Percentiles rank a stretch among this genome's conserved stretches.
phyloP scores from a whole-genome alignment of 495 filamentous ascomycete genomes.

The Xylaria cubensis region DNA sequence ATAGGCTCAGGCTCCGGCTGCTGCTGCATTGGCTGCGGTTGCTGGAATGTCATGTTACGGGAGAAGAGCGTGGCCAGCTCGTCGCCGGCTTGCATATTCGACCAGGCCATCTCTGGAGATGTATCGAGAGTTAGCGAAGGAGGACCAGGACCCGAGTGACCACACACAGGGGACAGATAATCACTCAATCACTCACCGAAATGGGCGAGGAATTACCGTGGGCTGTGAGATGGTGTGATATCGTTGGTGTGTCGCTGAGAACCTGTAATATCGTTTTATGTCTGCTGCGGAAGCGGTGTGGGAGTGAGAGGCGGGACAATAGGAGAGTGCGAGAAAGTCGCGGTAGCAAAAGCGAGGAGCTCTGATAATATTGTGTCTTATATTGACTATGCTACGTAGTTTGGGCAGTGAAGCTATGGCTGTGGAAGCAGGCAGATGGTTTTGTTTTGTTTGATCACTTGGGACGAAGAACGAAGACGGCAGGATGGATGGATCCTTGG shows the following conservation, averaged over 20 bases:
- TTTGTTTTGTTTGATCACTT: background rate
- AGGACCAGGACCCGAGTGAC: background rate
- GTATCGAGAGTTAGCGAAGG: background rate
- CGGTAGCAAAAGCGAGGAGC: slow-evolving; percentile 40
- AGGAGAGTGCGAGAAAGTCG: slow-evolving; percentile 28
- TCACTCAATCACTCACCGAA: slow-evolving; percentile 36
- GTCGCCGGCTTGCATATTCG: slow-evolving; percentile 61
- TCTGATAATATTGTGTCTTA: slow-evolving; percentile 53
- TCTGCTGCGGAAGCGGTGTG: slow-evolving; percentile 30
- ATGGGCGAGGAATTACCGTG: background rate
- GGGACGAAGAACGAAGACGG: background rate
- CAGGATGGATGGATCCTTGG: slow-evolving; percentile 1
- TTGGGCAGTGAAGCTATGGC: slow-evolving; percentile 30
- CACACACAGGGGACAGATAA: background rate
- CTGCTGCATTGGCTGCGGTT: slow-evolving; percentile 45
- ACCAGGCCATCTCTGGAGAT: slow-evolving; percentile 40
- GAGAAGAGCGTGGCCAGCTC: slow-evolving; percentile 73
- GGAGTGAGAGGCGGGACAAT: slow-evolving; percentile 30
- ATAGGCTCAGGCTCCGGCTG: slow-evolving; percentile 47
- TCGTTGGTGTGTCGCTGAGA: slow-evolving; percentile 22
- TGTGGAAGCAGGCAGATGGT: background rate
- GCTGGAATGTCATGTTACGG: slow-evolving; percentile 65
- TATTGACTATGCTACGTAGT: slow-evolving; percentile 64
- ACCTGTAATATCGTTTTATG: slow-evolving; percentile 24
- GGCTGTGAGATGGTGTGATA: background rate